Percentiles rank a stretch among this genome's conserved stretches.
These are phyloP conservation scores for Cardamine occulta DNA, from an alignment of 345 rosid genomes.

Conservation along the genomic window DNA sequence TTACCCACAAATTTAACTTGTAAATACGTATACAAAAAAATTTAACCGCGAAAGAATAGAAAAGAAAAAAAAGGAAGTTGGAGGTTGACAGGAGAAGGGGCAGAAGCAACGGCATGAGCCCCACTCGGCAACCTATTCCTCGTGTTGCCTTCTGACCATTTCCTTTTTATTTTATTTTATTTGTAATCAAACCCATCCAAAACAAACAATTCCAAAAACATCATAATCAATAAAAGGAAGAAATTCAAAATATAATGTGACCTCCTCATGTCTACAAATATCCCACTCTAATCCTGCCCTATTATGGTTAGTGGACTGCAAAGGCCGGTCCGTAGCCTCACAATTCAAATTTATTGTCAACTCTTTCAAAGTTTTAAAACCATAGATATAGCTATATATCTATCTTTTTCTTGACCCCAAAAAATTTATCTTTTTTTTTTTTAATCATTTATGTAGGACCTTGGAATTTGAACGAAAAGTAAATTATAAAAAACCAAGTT, in stretches of 20 bases:
- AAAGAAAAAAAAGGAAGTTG: background rate
- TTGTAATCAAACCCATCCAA: slow-evolving; percentile 28
- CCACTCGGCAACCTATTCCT: slow-evolving; percentile 46
- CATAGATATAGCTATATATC: background rate
- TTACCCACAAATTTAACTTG: background rate
- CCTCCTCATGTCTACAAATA: slow-evolving; percentile 17
- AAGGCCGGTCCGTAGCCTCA: slow-evolving; percentile 13
- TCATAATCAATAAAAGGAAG: slow-evolving; percentile 1
- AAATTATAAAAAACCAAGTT: background rate
- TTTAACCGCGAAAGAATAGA: background rate
- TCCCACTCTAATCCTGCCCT: slow-evolving; percentile 6
- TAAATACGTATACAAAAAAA: background rate
- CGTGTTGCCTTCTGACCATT: slow-evolving; percentile 33
- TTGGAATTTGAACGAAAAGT: background rate
- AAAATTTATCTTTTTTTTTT: no score
- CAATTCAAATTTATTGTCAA: background rate
- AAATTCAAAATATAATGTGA: slow-evolving; percentile 9
- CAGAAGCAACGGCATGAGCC: slow-evolving; percentile 38
- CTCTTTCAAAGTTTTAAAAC: background rate
- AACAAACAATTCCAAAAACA: slow-evolving; percentile 19
- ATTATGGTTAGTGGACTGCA: slow-evolving; percentile 13
- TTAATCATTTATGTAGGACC: no score
- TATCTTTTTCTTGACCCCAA: no score
- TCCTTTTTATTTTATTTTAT: background rate
- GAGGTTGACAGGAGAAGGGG: slow-evolving; percentile 26